Evolutionary conservation across 805 yeast species (phyloP).

Genomic region (Blastobotrys attinorum): DNA sequence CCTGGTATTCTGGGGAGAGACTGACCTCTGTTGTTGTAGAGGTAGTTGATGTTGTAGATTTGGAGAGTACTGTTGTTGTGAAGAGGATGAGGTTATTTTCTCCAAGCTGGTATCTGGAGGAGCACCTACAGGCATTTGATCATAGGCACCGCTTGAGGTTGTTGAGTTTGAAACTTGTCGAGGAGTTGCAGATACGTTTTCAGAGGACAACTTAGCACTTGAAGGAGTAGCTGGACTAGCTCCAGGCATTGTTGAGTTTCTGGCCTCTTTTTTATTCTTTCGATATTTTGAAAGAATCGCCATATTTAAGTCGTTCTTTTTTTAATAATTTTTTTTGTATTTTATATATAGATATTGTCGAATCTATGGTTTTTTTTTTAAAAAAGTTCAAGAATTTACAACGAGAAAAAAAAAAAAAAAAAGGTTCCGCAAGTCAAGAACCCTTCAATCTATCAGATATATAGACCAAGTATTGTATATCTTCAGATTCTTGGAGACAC

Average conservation of each 20-base stretch:
- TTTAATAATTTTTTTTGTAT: not conserved
- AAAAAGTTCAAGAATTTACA: too few relatives aligned
- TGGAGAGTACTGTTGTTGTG: conserved; percentile 1
- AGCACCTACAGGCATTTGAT: conserved; percentile 4
- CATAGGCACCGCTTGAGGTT: conserved; percentile 2
- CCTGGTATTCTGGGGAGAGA: not conserved
- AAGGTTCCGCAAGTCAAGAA: too few relatives aligned
- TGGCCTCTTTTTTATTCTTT: conserved; percentile 13
- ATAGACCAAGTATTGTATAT: too few relatives aligned
- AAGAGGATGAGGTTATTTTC: not conserved
- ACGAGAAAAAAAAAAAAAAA: too few relatives aligned
- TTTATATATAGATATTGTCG: too few relatives aligned
- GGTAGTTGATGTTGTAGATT: not conserved
- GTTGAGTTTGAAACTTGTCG: conserved; percentile 1
- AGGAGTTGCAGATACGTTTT: not conserved
- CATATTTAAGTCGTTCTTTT: conserved; percentile 8
- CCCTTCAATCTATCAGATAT: too few relatives aligned
- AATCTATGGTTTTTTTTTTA: too few relatives aligned
- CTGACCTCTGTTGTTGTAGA: not conserved
- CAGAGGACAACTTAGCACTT: not conserved
- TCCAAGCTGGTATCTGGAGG: conserved; percentile 2
- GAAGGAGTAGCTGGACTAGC: not conserved
- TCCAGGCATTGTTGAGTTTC: conserved; percentile 9
- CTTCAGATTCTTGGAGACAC: too few relatives aligned
- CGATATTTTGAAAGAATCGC: conserved; percentile 14